Evolutionary conservation across 2,329 filamentous ascomycete genomes (phyloP), one percentile per base, ranked within the genome.

Genomic region (Claviceps sp.): DNA sequence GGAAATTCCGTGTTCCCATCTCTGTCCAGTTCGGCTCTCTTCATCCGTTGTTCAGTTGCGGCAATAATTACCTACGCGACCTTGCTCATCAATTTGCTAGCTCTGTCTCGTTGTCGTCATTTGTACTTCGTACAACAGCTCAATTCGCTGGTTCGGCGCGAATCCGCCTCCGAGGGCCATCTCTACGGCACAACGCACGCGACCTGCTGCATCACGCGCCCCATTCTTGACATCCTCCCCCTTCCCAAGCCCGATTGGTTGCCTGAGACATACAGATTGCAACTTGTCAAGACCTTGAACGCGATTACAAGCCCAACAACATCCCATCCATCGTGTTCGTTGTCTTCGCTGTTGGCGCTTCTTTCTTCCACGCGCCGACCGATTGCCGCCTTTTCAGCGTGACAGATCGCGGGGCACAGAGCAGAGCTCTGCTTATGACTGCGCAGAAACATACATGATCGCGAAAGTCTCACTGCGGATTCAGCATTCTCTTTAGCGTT

Each of bases 31-130:
- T 16, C 14, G 2, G 20, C n/a, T 22, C 48, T 50, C 26, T 18
- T 26, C 24, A 16, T 18, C 20, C n/a, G 18, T 7, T 11, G 26
- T 9, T 30, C 8, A 30, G 26, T 30, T 30, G 26, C 26, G 26
- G 26, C 26, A 30, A 30, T 11, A 11, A 30, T 30, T 30, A 30
- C 26, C 8, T 11, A 30, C 3, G 26, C 26, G 8, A 30, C 8
- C 8, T 30, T 30, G 26, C 26, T 30, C 26, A n/a, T n/a, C 16
- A 13, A 13, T 24, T 24, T 43, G 40, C n/a, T 50, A 26, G 4
- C 38, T 22, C 13, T 41, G 42, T 47, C 37, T 47, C 16, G 13
- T 37, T 41, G 51, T 47, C 51, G 43, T 53, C 51, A 50, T 50
- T 48, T 37, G 37, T 30, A 30, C 8, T 30, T 3, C 26, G 26